Percentiles rank a stretch among this genome's conserved stretches.
Evolutionary conservation across 441 rosid species (phyloP).

Genomic region (Geranium incanum): DNA sequence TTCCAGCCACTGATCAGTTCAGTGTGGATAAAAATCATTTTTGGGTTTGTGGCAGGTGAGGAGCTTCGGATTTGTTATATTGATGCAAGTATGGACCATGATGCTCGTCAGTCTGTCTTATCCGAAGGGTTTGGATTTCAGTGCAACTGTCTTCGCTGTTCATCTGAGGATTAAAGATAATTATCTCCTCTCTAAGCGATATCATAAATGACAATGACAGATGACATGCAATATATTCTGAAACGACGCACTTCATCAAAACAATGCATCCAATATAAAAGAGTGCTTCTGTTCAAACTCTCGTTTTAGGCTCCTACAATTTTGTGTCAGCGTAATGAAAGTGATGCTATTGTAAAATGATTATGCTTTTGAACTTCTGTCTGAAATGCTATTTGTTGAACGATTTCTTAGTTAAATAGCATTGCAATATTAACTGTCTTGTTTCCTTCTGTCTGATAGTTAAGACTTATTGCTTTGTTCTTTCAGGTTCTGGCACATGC

Average conservation of each 20-base stretch:
- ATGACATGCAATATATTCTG: neutral
- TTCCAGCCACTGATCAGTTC: neutral
- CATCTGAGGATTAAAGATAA: slow-evolving; percentile 44
- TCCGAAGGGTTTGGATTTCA: slow-evolving; percentile 66
- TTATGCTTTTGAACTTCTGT: neutral
- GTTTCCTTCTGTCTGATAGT: neutral
- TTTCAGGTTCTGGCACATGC: neutral
- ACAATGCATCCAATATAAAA: neutral
- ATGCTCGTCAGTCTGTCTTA: slow-evolving; percentile 52
- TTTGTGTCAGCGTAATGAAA: neutral
- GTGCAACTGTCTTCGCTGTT: slow-evolving; percentile 59
- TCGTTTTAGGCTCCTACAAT: no score
- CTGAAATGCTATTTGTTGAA: no score
- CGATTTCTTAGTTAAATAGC: neutral
- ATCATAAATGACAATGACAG: neutral
- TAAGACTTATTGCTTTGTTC: neutral
- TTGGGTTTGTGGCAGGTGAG: slow-evolving; percentile 49
- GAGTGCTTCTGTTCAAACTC: neutral
- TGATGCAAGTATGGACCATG: slow-evolving; percentile 67
- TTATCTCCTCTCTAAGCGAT: slow-evolving; percentile 2
- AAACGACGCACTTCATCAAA: neutral
- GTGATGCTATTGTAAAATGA: neutral
- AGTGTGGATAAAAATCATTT: neutral
- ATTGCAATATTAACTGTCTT: neutral
- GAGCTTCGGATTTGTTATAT: slow-evolving; percentile 81